phyloP scores from a whole-genome alignment of 805 yeast species.

The Kazachstania taianensis region DNA sequence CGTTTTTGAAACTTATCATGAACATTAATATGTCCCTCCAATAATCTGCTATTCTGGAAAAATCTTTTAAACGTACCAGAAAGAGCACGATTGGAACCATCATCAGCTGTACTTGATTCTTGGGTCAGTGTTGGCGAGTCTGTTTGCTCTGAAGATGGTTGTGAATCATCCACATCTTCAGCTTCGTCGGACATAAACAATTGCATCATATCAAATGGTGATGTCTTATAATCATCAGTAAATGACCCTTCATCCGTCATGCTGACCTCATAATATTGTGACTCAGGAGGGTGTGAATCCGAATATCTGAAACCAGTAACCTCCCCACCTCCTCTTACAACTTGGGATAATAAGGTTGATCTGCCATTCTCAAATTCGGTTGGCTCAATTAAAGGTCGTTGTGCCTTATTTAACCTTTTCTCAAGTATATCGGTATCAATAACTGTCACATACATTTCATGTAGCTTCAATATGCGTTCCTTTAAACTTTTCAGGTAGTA shows the following conservation, averaged over 20 bases:
- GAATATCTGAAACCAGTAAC: constrained; percentile 32
- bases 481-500: constrained; percentile 42
- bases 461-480: constrained; percentile 52
- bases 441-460: constrained; percentile 39
- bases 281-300: constrained; percentile 25
- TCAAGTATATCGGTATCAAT: constrained; percentile 43
- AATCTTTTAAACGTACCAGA: constrained; percentile 23
- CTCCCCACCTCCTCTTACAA: constrained; percentile 37
- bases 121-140: not conserved
- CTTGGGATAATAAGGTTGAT: constrained; percentile 35
- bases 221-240: constrained; percentile 13
- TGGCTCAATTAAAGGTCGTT: constrained; percentile 46
- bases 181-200: constrained; percentile 5
- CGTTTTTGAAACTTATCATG: constrained; percentile 31
- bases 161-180: not conserved
- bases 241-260: constrained; percentile 13
- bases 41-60: constrained; percentile 19
- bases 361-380: constrained; percentile 21
- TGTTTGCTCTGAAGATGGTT: no score
- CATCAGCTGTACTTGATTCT: not conserved
- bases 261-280: constrained; percentile 22
- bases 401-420: constrained; percentile 33
- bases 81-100: constrained; percentile 5
- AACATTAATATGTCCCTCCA: constrained; percentile 3
- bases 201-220: constrained; percentile 5